A percentile compares a stretch with the other conserved stretches of the same genome.
These are phyloP conservation scores for Roridomyces roridus DNA, from an alignment of 768 basidiomycete genomes.

Conservation along the genomic window DNA sequence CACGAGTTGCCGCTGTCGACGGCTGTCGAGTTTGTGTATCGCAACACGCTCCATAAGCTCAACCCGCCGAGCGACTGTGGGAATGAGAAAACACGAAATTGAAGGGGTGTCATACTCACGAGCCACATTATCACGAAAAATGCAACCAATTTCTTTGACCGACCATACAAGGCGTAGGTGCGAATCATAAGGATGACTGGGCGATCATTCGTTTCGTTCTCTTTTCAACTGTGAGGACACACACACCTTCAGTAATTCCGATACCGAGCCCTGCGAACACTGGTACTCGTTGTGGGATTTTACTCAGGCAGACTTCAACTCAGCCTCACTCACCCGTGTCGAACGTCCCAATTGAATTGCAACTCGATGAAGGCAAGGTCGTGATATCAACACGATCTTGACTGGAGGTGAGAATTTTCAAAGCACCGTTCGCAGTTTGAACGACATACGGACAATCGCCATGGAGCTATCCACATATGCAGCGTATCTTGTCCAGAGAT, in stretches of 20 bases:
- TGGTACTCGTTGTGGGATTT: not conserved
- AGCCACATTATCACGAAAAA: slow-evolving; percentile 6
- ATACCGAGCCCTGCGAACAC: not conserved
- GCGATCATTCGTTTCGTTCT: not conserved
- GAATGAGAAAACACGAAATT: not conserved
- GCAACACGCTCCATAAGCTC: not conserved
- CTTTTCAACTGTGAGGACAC: not conserved
- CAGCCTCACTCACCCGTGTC: not conserved
- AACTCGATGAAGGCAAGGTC: too few relatives aligned
- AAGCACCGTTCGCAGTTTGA: too few relatives aligned
- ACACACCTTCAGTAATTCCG: not conserved
- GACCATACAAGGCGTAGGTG: slow-evolving; percentile 11
- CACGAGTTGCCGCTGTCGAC: too few relatives aligned
- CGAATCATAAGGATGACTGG: slow-evolving; percentile 14
- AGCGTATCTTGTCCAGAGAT: slow-evolving; percentile 33
- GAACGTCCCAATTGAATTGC: too few relatives aligned
- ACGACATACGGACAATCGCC: slow-evolving; percentile 25
- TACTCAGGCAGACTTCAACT: not conserved
- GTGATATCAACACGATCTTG: too few relatives aligned
- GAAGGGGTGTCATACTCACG: not conserved
- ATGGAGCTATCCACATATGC: slow-evolving; percentile 28
- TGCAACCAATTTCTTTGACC: slow-evolving; percentile 1
- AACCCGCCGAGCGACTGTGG: not conserved
- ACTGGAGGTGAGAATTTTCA: too few relatives aligned
- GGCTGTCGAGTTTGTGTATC: not conserved